Evolutionary conservation across 495 filamentous ascomycete species (phyloP), one percentile per base, ranked within the genome.

Genomic region (Penicillium silybi): DNA sequence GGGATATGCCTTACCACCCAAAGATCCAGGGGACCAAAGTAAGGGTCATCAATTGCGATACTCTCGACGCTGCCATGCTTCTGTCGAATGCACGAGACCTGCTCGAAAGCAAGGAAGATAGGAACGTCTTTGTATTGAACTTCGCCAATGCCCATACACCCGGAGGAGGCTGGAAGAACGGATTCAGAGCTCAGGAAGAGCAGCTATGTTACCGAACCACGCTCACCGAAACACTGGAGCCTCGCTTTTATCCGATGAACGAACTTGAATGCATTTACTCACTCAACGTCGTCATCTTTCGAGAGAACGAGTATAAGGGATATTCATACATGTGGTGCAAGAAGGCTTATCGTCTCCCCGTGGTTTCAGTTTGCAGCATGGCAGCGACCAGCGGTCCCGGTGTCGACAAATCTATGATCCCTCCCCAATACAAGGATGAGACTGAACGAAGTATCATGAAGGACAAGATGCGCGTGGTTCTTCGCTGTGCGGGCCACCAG

Each of bases 161-260:
- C 11, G 84, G 82, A 15, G 83, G 85, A 11, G 80, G 78, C n/a
- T 87, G 77, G 76, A 53, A 73, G 2, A 56, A 67, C 6, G 82
- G 82, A 13, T 52, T 78, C 5, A 60, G 69, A 26, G 83, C 84
- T 2, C 85, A 87, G 59, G 85, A 88, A 61, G 84, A 86, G 64
- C 73, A 77, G 1, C 64, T 87, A n/a, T 87, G 79, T 64, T 84
- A 78, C 59, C 80, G 83, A 35, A 83, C 78, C 52, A 84, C 79
- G 4, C 75, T 88, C 10, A 68, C 57, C 20, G 58, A 67, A 13
- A 77, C 76, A 1, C 75, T 90, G 0, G 74, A 75, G 13, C 59
- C 64, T 9, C 53, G 66, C 3, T 83, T 75, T 50, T 88, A 88
- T 58, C 81, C 83, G 1, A 52, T 87, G 18, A 69, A 72, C 0